phyloP scores from a whole-genome alignment of 75 land plant genomes.

The Larix kaempferi region DNA sequence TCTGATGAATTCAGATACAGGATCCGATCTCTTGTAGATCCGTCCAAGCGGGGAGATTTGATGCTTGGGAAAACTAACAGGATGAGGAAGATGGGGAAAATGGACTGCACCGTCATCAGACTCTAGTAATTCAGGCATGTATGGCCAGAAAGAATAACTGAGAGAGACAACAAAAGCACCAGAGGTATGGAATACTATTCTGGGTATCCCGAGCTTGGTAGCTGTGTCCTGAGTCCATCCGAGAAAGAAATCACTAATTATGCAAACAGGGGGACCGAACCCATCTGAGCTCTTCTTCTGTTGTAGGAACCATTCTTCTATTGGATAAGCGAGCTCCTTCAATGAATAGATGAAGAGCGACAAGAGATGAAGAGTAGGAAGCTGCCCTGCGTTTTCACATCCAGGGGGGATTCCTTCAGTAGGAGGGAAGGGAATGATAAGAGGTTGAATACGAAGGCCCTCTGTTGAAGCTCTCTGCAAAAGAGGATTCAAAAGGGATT shows the following conservation, averaged over 20 bases:
- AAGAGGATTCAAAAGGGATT: constrained; percentile 2
- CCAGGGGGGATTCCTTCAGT: background rate
- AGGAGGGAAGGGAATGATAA: background rate
- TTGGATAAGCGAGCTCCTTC: background rate
- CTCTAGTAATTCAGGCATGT: constrained; percentile 1
- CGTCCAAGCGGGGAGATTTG: background rate
- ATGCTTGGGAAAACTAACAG: background rate
- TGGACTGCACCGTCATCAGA: background rate
- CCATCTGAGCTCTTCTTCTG: background rate
- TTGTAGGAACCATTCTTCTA: background rate
- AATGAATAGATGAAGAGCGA: background rate
- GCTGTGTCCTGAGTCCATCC: background rate
- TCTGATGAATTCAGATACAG: constrained; percentile 6
- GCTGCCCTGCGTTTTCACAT: background rate
- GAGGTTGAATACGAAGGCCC: constrained; percentile 3
- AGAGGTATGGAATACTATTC: background rate
- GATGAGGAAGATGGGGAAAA: constrained; percentile 8
- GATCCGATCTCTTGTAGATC: background rate
- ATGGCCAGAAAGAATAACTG: background rate
- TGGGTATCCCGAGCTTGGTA: background rate
- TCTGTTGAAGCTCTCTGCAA: constrained; percentile 16
- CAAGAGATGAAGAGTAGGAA: background rate
- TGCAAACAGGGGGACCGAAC: background rate
- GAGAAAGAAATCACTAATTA: background rate
- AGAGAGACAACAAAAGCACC: background rate